phyloP scores from a whole-genome alignment of 441 rosid genomes.

The Gossypium armourianum region DNA sequence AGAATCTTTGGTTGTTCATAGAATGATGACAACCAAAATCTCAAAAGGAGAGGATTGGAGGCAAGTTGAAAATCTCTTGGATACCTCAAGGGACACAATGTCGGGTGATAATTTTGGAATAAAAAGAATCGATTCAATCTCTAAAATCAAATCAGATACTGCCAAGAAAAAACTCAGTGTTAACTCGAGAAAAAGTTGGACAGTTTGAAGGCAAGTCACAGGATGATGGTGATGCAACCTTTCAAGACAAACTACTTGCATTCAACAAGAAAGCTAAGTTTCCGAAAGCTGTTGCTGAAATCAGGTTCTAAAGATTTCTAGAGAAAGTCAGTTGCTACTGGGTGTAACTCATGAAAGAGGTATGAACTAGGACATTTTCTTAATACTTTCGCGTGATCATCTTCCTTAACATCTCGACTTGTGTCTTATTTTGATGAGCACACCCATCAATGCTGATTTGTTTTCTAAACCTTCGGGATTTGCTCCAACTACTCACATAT shows the following conservation, averaged over 20 bases:
- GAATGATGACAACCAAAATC: neutral
- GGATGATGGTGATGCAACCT: neutral
- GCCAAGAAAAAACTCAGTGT: neutral
- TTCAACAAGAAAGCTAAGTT: neutral
- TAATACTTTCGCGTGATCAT: neutral
- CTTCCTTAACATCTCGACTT: neutral
- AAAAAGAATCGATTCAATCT: neutral
- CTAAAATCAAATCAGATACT: neutral
- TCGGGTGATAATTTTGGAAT: too few relatives aligned
- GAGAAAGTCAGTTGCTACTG: neutral
- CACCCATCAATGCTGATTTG: neutral
- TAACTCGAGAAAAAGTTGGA: neutral
- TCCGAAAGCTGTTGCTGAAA: neutral
- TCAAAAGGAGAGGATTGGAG: neutral
- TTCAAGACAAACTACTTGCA: neutral
- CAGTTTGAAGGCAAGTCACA: neutral
- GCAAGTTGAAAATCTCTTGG: too few relatives aligned
- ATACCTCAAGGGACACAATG: too few relatives aligned
- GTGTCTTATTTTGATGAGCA: neutral
- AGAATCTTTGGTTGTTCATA: neutral
- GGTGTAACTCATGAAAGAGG: neutral
- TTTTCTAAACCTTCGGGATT: neutral
- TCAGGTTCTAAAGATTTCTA: neutral
- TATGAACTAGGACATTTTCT: neutral
- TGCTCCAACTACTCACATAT: neutral